phyloP scores from a whole-genome alignment of 2,329 filamentous ascomycete genomes.

The Penicillium sp. region DNA sequence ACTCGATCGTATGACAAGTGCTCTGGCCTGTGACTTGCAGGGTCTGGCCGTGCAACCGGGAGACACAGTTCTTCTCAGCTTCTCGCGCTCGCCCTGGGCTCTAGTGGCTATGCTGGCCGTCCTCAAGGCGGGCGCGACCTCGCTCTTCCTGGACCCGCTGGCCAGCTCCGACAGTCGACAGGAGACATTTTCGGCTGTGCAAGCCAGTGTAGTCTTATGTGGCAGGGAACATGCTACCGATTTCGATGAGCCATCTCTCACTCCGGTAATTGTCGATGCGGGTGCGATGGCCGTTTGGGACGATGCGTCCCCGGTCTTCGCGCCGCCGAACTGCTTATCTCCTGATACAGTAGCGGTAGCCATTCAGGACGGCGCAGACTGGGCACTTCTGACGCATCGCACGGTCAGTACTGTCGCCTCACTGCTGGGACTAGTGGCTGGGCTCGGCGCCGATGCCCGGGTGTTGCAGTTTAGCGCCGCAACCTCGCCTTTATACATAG shows the following conservation, averaged over 20 bases:
- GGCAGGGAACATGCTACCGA: background rate
- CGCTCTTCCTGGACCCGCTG: background rate
- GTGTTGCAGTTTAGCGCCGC: background rate
- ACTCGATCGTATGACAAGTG: background rate
- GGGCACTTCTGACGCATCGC: background rate
- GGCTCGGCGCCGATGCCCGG: background rate
- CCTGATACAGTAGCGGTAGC: background rate
- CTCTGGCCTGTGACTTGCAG: conserved; percentile 1
- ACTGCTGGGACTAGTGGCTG: background rate
- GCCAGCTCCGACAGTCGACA: background rate
- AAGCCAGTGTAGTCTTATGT: background rate
- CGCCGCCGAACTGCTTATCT: background rate
- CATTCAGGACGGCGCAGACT: background rate
- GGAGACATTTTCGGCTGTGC: background rate
- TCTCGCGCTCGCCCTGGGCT: background rate
- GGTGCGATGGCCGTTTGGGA: background rate
- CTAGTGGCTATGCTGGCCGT: background rate
- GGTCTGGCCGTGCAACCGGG: conserved; percentile 1
- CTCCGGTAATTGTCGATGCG: background rate
- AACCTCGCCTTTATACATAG: background rate
- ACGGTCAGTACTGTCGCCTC: background rate
- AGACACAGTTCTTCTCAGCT: conserved; percentile 2
- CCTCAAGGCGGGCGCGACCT: background rate
- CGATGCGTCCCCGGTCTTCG: background rate
- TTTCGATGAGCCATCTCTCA: background rate